Base-by-base conservation (phyloP, 1,139 yeast species). In the Magnusiomyces paraingens region DNA sequence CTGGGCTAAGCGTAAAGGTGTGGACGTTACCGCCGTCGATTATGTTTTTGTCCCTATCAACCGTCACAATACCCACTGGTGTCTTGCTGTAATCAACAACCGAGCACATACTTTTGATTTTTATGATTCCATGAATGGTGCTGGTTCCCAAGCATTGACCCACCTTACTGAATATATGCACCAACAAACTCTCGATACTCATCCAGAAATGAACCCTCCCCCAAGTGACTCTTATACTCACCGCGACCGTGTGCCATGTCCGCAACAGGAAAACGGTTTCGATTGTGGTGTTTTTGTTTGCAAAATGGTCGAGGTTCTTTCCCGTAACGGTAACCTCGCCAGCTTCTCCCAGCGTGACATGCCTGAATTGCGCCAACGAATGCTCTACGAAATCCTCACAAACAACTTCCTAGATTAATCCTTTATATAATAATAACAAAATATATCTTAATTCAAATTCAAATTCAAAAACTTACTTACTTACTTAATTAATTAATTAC, bases 231-330 rank as follows among this genome's bases (percentile, higher is more conserved):
- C 57, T 14, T 69, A 69, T 53, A 56, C 59, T 40, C 60, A 46
- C 47, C 64, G n/a, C 14, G 35, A 36, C 42, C 11, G 36, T 2
- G 62, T 10, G 38, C 72, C 75, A 26, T 80, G 91, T 40, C 99
- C 99, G 0, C 89, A 84, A 61, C 99, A 94, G 67, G 74, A 77
- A 36, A 94, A 94, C 66, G 97, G 97, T 0, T 87, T 69, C 61
- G 99, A 94, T 67, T 94, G 99, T 71, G 99, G 99, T 1, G 95
- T 93, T 1, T 93, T 91, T 65, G 81, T 95, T 8, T 86, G 97
- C 68, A 80, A 89, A 54, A 85, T 86, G 56, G 88, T 89, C 1
- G 79, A 82, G 52, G 83, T 78, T 50, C 63, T 87, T 47, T 56
- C 64, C 8, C 88, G 17, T 67, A 80, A 53, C 71, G 72, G 11